phyloP scores from a whole-genome alignment of 176 grass and related monocot genomes.

The Triticum dicoccoides region DNA sequence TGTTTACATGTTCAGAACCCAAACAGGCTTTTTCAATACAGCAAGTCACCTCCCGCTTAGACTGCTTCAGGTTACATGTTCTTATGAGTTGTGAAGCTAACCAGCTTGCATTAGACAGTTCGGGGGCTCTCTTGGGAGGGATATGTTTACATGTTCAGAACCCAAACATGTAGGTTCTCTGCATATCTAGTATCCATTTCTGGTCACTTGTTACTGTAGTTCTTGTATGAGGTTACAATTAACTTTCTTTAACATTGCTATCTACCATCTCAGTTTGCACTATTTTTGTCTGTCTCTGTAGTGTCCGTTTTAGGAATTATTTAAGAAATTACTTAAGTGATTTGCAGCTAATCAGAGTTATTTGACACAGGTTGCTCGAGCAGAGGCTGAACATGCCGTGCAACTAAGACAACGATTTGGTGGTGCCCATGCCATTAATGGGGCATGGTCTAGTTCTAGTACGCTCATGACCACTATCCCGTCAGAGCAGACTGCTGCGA shows the following conservation, averaged over 20 bases:
- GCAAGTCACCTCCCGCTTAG: not conserved
- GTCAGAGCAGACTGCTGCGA: slow-evolving; percentile 35
- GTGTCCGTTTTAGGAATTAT: not conserved
- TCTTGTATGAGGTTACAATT: not conserved
- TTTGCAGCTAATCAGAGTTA: slow-evolving; percentile 8
- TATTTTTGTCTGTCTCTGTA: slow-evolving; percentile 7
- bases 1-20: not conserved
- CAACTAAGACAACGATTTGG: slow-evolving; percentile 41
- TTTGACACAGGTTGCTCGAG: slow-evolving; percentile 49
- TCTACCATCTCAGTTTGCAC: not conserved
- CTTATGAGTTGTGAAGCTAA: slow-evolving; percentile 8
- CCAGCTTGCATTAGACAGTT: slow-evolving; percentile 2
- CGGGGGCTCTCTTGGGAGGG: not conserved
- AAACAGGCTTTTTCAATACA: slow-evolving; percentile 11
- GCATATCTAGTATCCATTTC: not conserved
- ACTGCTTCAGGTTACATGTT: not conserved
- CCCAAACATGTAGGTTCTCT: slow-evolving; percentile 2
- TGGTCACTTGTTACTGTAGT: slow-evolving; percentile 2
- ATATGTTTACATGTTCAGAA: not conserved
- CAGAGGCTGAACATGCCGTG: slow-evolving; percentile 25
- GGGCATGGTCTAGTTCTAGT: slow-evolving; percentile 22
- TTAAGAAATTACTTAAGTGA: not conserved
- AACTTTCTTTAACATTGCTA: slow-evolving; percentile 10
- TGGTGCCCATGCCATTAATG: not conserved
- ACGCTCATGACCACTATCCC: slow-evolving; percentile 31